phyloP scores from a whole-genome alignment of 2,329 filamentous ascomycete species.

The Zymoseptoria crescenta region DNA sequence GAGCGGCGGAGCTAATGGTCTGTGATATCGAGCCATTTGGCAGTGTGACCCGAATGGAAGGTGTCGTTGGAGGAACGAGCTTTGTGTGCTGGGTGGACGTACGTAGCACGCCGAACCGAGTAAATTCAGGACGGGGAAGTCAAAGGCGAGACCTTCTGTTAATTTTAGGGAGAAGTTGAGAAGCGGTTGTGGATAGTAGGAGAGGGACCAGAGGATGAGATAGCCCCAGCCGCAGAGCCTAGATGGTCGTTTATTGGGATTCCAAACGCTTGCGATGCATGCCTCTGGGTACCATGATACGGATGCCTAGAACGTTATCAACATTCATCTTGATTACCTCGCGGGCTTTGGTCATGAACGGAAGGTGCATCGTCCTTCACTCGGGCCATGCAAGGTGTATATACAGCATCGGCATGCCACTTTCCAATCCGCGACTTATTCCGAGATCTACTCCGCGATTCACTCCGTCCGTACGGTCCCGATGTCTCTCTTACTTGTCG shows the following conservation, averaged over 20 bases:
- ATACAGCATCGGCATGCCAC: neutral
- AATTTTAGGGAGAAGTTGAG: conserved; percentile 69
- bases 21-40: neutral
- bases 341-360: neutral
- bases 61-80: neutral
- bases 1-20: conserved; percentile 57
- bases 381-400: neutral
- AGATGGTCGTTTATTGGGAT: neutral
- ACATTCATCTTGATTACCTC: neutral
- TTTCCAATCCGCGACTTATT: neutral
- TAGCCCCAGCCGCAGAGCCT: conserved; percentile 24
- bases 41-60: neutral
- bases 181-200: conserved; percentile 85
- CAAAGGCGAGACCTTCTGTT: conserved; percentile 77
- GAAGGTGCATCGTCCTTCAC: neutral
- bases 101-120: conserved; percentile 64
- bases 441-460: neutral
- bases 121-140: conserved; percentile 72
- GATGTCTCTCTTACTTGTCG: neutral
- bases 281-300: no score
- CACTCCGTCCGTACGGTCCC: neutral
- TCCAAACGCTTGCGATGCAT: no score
- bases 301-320: neutral
- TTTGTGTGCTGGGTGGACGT: neutral
- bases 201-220: conserved; percentile 55